Percentiles rank a stretch among this genome's conserved stretches.
Conservation (phyloP, 2,329 filamentous ascomycete species). For the Didymella lethalis region DNA sequence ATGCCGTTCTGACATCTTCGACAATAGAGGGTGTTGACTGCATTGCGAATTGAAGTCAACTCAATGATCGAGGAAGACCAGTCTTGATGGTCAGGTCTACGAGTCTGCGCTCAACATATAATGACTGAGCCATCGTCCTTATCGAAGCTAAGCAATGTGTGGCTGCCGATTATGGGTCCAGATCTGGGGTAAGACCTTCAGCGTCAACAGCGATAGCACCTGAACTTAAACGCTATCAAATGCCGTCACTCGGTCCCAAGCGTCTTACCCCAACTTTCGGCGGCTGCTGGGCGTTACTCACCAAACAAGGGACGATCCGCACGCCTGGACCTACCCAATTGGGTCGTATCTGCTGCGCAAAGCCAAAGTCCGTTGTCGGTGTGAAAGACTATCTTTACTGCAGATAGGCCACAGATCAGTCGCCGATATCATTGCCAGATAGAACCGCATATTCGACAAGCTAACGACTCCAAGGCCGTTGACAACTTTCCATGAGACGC, state of each 20-base stretch:
- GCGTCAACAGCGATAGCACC: conserved; percentile 10
- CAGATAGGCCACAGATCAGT: neutral
- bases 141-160: conserved; percentile 5
- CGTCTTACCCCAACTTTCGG: conserved; percentile 7
- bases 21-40: neutral
- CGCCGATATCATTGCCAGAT: conserved; percentile 2
- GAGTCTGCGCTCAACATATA: conserved; percentile 7
- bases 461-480: neutral
- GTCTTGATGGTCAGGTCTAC: neutral
- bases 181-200: conserved; percentile 9
- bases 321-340: conserved; percentile 12
- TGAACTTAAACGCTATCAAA: conserved; percentile 5
- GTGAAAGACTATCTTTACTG: neutral
- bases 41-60: conserved; percentile 11
- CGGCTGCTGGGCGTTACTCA: neutral
- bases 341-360: neutral
- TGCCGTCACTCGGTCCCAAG: neutral
- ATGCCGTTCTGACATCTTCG: conserved; percentile 10
- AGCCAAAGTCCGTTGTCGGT: neutral
- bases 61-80: neutral
- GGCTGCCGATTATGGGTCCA: conserved; percentile 9
- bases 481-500: neutral
- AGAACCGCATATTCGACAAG: neutral
- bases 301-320: conserved; percentile 3
- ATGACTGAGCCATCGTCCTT: neutral